A percentile compares a stretch with the other conserved stretches of the same genome.
Conservation (phyloP, 2,329 filamentous ascomycete genomes). For the Corinectria fuckeliana region DNA sequence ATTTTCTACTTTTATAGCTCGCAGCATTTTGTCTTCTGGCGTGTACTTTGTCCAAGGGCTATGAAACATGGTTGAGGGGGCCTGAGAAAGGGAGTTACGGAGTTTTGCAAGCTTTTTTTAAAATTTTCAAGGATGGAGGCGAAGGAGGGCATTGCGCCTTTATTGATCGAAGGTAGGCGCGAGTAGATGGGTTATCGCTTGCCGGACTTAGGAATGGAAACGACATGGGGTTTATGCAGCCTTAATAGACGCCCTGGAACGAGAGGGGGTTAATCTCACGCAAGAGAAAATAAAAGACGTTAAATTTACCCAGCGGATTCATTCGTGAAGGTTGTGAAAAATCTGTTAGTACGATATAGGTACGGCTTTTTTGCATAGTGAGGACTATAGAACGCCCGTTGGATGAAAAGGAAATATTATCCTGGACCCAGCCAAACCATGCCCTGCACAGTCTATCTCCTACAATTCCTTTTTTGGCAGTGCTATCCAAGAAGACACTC, state of each 20-base stretch:
- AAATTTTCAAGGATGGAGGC: not conserved
- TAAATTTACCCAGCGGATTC: not conserved
- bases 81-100: not conserved
- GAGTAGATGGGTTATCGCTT: not conserved
- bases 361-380: not conserved
- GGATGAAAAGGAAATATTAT: too few relatives aligned
- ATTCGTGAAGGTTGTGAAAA: not conserved
- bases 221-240: not conserved
- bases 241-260: slow-evolving; percentile 20
- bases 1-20: not conserved
- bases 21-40: not conserved
- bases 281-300: slow-evolving; percentile 3
- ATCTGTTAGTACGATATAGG: not conserved
- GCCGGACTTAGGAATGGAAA: not conserved
- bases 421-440: too few relatives aligned
- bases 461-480: slow-evolving; percentile 1
- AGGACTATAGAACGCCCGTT: not conserved
- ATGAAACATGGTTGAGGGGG: not conserved
- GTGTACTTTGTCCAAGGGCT: not conserved
- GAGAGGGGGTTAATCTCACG: slow-evolving; percentile 5
- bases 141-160: not conserved
- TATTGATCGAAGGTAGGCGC: not conserved
- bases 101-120: not conserved
- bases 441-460: slow-evolving; percentile 1
- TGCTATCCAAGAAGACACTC: slow-evolving; percentile 13